Base-by-base conservation (phyloP, 2,329 filamentous ascomycete genomes). In the Cryphonectria carpinicola region DNA sequence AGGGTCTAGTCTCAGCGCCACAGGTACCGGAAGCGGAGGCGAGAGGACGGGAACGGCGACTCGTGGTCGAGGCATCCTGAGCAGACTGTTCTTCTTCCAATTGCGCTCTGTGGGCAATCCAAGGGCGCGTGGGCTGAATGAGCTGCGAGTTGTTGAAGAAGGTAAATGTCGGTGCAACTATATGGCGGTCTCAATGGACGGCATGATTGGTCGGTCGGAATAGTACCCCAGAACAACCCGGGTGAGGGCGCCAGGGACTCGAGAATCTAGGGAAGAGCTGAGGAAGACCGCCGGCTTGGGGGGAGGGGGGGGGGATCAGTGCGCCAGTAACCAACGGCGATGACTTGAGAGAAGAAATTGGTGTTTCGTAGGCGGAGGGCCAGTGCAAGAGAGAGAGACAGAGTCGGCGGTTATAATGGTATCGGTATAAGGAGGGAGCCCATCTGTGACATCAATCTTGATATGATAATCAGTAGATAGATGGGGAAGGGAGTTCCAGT, bases 151-250 rank as follows among this genome's bases (percentile, higher is more conserved):
- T 10, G 61, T 64, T 39, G 37, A 28, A 19, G 37, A 2, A 2
- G 1, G 61, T 64, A 65, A 32, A 37, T 52, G 46, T 39, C 46
- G 64, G 52, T 54, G 64, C 43, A 65, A 22, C 64, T 65, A 65
- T 65, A 65, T 49, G 43, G 43, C 64, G 43, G 64, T 37, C 25
- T 65, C 64, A 37, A 32, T 54, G 32, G 64, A 52, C 64, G 64
- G 64, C 64, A 65, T 65, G 64, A 10, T 35, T 61, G 58, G 54
- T 19, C 25, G 14, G 54, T 19, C 25, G 6, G 13, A 19, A 58
- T 8, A 19, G 25, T 19, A 32, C 14, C 46, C 54, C 54, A 58
- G 54, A 58, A 32, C 25, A 58, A 58, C 28, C 28, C 54, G 35
- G 52, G 52, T 28, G 11, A 25, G 52, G 52, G 52, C 52, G 52